Conservation (phyloP, 164 flowering plant genomes). For the Tetracentron sinense region DNA sequence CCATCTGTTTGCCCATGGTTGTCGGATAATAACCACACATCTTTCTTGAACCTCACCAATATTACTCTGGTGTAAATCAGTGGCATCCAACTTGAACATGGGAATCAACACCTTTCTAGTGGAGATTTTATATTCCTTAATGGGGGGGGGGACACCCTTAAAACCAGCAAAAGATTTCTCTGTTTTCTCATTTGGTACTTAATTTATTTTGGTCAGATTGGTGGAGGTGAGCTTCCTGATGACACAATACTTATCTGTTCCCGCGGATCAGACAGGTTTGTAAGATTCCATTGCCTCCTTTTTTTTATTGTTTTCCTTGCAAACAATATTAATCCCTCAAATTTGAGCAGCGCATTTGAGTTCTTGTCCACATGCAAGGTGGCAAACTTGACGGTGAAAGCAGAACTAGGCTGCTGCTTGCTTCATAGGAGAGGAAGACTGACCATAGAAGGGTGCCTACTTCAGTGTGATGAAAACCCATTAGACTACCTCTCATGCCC, state of each 20-base stretch:
- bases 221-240: conserved; percentile 88
- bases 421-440: conserved; percentile 93
- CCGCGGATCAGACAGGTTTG: conserved; percentile 92
- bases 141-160: neutral
- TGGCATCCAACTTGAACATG: no score
- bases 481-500: conserved; percentile 89
- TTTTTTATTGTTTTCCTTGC: neutral
- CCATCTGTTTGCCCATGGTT: neutral
- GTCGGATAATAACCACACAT: no score
- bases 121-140: no score
- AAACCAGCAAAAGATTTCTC: neutral
- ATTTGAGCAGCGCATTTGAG: conserved; percentile 78
- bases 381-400: conserved; percentile 78
- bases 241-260: conserved; percentile 78
- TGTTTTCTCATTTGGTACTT: conserved; percentile 9
- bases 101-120: no score
- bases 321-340: neutral
- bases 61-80: no score
- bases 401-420: conserved; percentile 96
- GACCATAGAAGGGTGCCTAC: conserved; percentile 81
- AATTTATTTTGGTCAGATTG: conserved; percentile 59
- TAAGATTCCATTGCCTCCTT: neutral
- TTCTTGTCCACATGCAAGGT: conserved; percentile 82
- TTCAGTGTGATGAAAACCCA: conserved; percentile 85
- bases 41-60: no score